phyloP scores from a whole-genome alignment of 352 stramenopile genomes.

The Paralagenidium karlingii region DNA sequence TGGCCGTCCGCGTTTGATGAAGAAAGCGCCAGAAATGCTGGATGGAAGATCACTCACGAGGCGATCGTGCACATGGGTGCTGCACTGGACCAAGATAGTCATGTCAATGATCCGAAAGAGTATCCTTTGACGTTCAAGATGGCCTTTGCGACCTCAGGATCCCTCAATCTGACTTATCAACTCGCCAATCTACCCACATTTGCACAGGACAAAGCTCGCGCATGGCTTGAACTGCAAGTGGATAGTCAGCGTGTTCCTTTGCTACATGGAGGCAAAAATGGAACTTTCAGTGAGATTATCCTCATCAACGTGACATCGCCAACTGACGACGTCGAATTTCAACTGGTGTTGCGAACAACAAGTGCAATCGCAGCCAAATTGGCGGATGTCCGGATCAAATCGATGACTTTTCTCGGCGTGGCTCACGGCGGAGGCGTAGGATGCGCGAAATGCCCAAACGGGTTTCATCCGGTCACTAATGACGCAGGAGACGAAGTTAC shows the following conservation, averaged over 20 bases:
- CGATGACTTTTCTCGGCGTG: conserved; percentile 36
- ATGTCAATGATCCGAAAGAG: conserved; percentile 11
- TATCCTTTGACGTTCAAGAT: conserved; percentile 44
- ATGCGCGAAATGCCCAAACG: conserved; percentile 35
- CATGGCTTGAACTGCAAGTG: conserved; percentile 63
- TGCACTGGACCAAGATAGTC: conserved; percentile 13
- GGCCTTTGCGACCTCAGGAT: conserved; percentile 32
- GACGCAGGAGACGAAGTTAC: conserved; percentile 15
- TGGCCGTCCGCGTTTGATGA: conserved; percentile 50
- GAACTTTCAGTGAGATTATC: conserved; percentile 43
- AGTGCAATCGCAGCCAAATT: conserved; percentile 21
- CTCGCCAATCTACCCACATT: conserved; percentile 53
- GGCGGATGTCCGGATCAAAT: conserved; percentile 34
- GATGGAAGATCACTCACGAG: conserved; percentile 59
- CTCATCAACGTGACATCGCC: conserved; percentile 29
- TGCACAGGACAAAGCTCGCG: conserved; percentile 29
- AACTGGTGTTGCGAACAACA: conserved; percentile 40
- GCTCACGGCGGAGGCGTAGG: conserved; percentile 30
- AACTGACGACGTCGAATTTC: conserved; percentile 34
- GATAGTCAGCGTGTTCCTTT: conserved; percentile 27
- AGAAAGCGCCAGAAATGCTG: conserved; percentile 14
- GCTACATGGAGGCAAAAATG: conserved; percentile 48
- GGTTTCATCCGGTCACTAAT: conserved; percentile 24
- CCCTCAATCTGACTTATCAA: conserved; percentile 50
- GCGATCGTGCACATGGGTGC: conserved; percentile 22